Evolutionary conservation across 2,329 filamentous ascomycete species (phyloP).

Genomic region (Cladosporium sp.): DNA sequence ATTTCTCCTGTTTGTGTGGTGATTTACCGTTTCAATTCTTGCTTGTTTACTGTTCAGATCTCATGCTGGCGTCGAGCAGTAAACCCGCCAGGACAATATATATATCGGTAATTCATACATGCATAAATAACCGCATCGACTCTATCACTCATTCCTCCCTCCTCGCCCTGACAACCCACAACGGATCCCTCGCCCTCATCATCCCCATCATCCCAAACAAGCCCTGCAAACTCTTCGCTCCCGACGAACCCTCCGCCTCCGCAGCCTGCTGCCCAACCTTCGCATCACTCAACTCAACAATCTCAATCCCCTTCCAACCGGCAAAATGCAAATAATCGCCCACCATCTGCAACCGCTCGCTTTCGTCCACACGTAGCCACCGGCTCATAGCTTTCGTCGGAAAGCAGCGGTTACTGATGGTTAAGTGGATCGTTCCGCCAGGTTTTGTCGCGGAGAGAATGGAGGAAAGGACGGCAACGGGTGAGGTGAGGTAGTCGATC

Average conservation of each 20-base stretch:
- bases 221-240: slow-evolving; percentile 26
- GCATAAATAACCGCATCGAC: background rate
- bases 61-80: background rate
- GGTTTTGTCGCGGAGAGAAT: slow-evolving; percentile 42
- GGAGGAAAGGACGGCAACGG: slow-evolving; percentile 47
- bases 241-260: background rate
- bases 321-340: slow-evolving; percentile 54
- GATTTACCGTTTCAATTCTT: background rate
- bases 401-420: slow-evolving; percentile 55
- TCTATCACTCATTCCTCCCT: slow-evolving; percentile 19
- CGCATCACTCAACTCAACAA: slow-evolving; percentile 51
- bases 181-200: slow-evolving; percentile 40
- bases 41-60: background rate
- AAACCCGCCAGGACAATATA: no score
- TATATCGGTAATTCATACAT: background rate
- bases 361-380: slow-evolving; percentile 50
- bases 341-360: slow-evolving; percentile 51
- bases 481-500: slow-evolving; percentile 53
- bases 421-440: slow-evolving; percentile 52
- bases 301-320: slow-evolving; percentile 55
- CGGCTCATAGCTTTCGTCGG: slow-evolving; percentile 53
- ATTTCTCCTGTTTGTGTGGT: no score
- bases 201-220: slow-evolving; percentile 38
- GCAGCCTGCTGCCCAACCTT: slow-evolving; percentile 27
- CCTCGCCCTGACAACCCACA: slow-evolving; percentile 47